A percentile compares a stretch with the other conserved stretches of the same genome.
Conservation (phyloP, 2,329 filamentous ascomycete species). For the Botrytis hyacinthi region DNA sequence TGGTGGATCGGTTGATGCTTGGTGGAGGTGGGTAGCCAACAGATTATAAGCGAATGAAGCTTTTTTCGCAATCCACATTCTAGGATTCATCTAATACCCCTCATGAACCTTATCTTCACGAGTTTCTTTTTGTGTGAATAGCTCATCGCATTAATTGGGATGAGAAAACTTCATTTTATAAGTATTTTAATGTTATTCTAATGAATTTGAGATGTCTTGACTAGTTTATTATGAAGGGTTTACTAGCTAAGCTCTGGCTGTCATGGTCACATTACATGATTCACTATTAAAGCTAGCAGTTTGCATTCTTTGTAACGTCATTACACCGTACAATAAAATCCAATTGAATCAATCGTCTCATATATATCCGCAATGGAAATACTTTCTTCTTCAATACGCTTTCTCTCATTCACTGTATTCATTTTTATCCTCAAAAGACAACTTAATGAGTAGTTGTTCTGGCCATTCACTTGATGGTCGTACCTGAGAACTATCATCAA, state of each 20-base stretch:
- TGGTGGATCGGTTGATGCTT: conserved; percentile 71
- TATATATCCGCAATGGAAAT: not conserved
- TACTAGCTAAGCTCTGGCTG: not conserved
- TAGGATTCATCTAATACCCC: not conserved
- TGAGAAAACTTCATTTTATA: not conserved
- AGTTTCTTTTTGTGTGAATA: not conserved
- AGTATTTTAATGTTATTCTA: not conserved
- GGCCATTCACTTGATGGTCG: not conserved
- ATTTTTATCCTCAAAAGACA: not conserved
- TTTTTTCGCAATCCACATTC: not conserved
- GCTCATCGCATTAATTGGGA: not conserved
- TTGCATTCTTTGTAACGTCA: conserved; percentile 7
- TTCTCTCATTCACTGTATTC: not conserved
- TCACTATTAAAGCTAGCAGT: not conserved
- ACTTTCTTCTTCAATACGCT: not conserved
- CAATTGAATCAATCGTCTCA: not conserved
- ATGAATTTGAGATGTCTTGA: not conserved
- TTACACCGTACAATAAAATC: not conserved
- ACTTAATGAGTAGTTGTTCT: not conserved
- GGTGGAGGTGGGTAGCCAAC: conserved; percentile 88
- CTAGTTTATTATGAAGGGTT: not conserved
- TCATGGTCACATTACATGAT: not conserved
- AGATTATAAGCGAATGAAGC: conserved; percentile 52
- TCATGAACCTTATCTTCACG: not conserved
- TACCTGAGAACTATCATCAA: not conserved